These are phyloP conservation scores for Knufia petricola DNA, from an alignment of 2,329 filamentous ascomycete genomes.

Conservation along the genomic window DNA sequence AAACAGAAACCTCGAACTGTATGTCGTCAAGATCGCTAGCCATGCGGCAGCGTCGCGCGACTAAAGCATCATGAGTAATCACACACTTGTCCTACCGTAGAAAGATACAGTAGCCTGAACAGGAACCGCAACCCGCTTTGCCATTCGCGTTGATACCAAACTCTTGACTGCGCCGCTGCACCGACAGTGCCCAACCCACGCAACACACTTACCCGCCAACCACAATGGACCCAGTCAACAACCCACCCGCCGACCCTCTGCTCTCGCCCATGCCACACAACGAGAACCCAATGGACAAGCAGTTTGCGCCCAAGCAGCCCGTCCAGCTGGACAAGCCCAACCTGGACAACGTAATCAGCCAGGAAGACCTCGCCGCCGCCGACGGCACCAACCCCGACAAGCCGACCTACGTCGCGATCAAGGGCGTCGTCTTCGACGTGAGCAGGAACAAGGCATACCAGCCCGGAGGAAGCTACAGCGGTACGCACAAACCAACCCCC, in stretches of 20 bases:
- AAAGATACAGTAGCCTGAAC: background rate
- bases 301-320: constrained; percentile 33
- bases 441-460: constrained; percentile 80
- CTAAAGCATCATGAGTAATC: background rate
- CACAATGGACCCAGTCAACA: background rate
- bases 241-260: constrained; percentile 10
- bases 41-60: background rate
- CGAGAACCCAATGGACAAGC: constrained; percentile 25
- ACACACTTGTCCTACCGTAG: too few relatives aligned
- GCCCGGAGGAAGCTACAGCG: constrained; percentile 71
- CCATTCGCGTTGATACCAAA: too few relatives aligned
- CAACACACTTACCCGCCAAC: background rate
- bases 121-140: background rate
- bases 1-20: background rate
- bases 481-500: constrained; percentile 41
- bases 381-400: constrained; percentile 47
- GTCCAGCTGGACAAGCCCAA: constrained; percentile 69
- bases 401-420: constrained; percentile 53
- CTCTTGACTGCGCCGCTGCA: background rate
- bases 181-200: background rate
- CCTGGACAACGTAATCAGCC: constrained; percentile 73
- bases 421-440: constrained; percentile 94
- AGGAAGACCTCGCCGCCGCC: constrained; percentile 68
- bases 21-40: background rate
- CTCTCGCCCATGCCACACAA: constrained; percentile 22